Evolutionary conservation across 2,329 filamentous ascomycete genomes (phyloP), one percentile per base, ranked within the genome.

Genomic region (Pyrenophora seminiperda): DNA sequence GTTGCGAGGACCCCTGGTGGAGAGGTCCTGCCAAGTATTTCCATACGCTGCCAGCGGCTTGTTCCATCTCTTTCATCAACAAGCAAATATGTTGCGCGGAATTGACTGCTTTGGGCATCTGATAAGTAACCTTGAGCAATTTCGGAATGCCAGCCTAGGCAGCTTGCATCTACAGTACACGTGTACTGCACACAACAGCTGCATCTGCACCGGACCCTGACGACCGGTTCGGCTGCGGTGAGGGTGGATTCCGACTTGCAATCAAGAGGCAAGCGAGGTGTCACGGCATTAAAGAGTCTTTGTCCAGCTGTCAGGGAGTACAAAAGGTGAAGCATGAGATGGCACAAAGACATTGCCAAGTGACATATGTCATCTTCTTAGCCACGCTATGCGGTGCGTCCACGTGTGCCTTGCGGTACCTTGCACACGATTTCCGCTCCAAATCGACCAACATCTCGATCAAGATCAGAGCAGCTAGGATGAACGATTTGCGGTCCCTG

Each of bases 341-440:
- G 42, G 22, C 11, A 50, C 19, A 44, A 29, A 18, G n/a, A 17
- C 30, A 30, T 19, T 47, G 44, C 36, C 41, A 46, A 29, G 47
- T 39, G 39, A 27, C 33, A 27, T 17, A 31, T 48, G 49, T 52
- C 49, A 42, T 48, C 17, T 19, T 15, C 24, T 6, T 20, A 40
- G 22, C 42, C 41, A 15, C 9, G 24, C 24, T 10, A 50, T 20
- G 4, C 13, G 42, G 47, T 29, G 20, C 9, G 34, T 38, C 33
- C 47, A 56, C 53, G 47, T 54, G 44, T 44, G 24, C 40, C 17
- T 22, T 17, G 36, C 33, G 40, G 41, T 49, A 41, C 42, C 34
- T 47, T 42, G 32, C 40, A 53, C 54, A 47, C 58, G 62, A 65
- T 65, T 58, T 46, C 50, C 45, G 36, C 40, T 50, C 47, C 34